These are phyloP conservation scores for Astrephomene gubernaculifera DNA, from an alignment of 139 green algal species.

Conservation along the genomic window DNA sequence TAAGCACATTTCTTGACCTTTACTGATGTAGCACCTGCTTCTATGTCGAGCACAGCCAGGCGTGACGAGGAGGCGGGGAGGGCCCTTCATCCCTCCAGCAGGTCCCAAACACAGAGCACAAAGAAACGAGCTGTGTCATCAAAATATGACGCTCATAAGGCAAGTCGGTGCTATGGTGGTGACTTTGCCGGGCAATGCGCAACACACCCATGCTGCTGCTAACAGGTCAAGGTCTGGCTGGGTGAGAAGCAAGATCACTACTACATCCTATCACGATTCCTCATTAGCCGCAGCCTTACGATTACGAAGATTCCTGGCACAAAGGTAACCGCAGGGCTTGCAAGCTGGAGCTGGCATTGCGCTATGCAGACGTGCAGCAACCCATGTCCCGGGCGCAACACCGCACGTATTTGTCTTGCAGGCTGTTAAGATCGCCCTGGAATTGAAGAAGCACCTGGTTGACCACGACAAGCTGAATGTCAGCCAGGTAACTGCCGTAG, in stretches of 20 bases:
- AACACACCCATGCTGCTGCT: not conserved
- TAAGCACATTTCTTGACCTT: not conserved
- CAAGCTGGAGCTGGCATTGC: not conserved
- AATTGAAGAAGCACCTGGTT: constrained; percentile 96
- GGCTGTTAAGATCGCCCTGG: constrained; percentile 92
- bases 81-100: not conserved
- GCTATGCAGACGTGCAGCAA: not conserved
- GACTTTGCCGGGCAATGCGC: no score
- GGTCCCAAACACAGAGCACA: not conserved
- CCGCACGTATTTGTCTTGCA: constrained; percentile 35
- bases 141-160: constrained; percentile 90
- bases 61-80: not conserved
- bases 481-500: constrained; percentile 58
- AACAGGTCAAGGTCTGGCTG: constrained; percentile 87
- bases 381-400: not conserved
- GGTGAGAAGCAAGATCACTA: constrained; percentile 82
- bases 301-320: constrained; percentile 86
- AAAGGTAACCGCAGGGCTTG: constrained; percentile 68
- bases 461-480: constrained; percentile 85
- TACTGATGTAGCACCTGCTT: no score
- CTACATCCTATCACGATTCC: constrained; percentile 94
- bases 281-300: constrained; percentile 92
- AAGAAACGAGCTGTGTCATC: constrained; percentile 62
- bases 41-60: constrained; percentile 1
- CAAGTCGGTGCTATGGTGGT: not conserved